phyloP scores from a whole-genome alignment of 768 basidiomycete genomes.

The Xerocomus spinulosus region DNA sequence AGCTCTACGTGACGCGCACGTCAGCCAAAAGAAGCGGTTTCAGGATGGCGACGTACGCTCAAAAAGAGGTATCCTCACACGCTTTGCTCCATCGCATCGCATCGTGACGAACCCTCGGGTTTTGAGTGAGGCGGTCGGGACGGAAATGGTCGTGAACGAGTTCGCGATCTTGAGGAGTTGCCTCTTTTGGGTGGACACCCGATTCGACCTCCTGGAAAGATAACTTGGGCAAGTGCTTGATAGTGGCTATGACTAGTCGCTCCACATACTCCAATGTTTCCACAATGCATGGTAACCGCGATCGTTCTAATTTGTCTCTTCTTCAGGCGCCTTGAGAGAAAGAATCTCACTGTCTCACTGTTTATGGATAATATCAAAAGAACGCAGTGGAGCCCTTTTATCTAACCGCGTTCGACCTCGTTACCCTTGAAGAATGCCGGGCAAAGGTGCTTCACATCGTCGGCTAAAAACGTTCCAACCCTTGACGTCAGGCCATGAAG shows the following conservation, averaged over 20 bases:
- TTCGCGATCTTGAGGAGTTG: conserved; percentile 10
- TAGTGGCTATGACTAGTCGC: not conserved
- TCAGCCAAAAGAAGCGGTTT: conserved; percentile 1
- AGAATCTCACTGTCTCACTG: not conserved
- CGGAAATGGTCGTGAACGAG: conserved; percentile 19
- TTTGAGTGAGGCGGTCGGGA: not conserved
- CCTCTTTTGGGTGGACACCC: conserved; percentile 10
- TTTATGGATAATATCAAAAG: not conserved
- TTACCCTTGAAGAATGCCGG: conserved; percentile 1
- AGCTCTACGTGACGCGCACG: not conserved
- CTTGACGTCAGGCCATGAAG: conserved; percentile 28
- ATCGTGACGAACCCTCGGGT: conserved; percentile 5
- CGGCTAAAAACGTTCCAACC: conserved; percentile 10
- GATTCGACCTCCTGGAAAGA: not conserved
- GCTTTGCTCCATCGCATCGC: conserved; percentile 10
- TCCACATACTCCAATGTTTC: conserved; percentile 4
- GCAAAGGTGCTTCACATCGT: not conserved
- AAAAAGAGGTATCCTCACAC: conserved; percentile 11
- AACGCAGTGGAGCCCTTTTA: conserved; percentile 9
- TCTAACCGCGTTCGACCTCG: conserved; percentile 6
- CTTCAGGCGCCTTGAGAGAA: not conserved
- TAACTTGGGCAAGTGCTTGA: not conserved
- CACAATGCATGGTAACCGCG: not conserved
- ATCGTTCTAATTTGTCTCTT: not conserved
- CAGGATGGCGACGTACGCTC: not conserved